phyloP scores from a whole-genome alignment of 2,329 filamentous ascomycete genomes.

The Diplodia sapinea region DNA sequence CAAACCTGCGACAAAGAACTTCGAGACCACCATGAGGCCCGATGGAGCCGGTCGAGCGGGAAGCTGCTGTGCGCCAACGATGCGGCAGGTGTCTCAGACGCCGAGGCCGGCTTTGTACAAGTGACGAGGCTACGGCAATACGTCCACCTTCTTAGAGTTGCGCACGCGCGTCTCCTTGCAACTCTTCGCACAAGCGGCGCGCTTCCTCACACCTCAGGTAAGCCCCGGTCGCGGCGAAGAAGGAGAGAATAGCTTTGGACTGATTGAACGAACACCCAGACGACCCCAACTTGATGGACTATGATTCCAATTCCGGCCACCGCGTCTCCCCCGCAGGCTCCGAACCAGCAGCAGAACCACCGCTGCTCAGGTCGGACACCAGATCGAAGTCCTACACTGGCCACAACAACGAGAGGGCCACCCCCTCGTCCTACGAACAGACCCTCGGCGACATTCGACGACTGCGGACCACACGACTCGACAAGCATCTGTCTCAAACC shows the following conservation, averaged over 20 bases:
- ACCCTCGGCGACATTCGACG: conserved; percentile 94
- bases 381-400: conserved; percentile 77
- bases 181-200: conserved; percentile 85
- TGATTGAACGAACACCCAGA: conserved; percentile 55
- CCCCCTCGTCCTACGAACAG: conserved; percentile 83
- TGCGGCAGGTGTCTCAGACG: conserved; percentile 62
- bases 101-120: conserved; percentile 68
- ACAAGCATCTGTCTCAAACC: conserved; percentile 91
- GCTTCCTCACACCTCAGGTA: conserved; percentile 72
- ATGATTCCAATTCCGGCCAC: conserved; percentile 70
- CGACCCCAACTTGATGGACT: conserved; percentile 70
- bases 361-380: conserved; percentile 67
- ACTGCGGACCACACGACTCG: conserved; percentile 88
- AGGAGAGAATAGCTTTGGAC: conserved; percentile 16
- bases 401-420: conserved; percentile 57
- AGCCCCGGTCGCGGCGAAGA: conserved; percentile 35
- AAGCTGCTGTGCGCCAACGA: conserved; percentile 76
- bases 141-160: conserved; percentile 88
- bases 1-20: conserved; percentile 76
- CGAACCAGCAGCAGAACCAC: conserved; percentile 51
- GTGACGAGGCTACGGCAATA: conserved; percentile 92
- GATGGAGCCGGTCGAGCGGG: conserved; percentile 71
- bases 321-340: conserved; percentile 57
- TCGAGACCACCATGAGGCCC: conserved; percentile 69
- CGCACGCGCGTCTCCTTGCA: conserved; percentile 84